A percentile compares a stretch with the other conserved stretches of the same genome.
phyloP scores from a whole-genome alignment of 768 basidiomycete genomes.

The Phaeotremella fagi region DNA sequence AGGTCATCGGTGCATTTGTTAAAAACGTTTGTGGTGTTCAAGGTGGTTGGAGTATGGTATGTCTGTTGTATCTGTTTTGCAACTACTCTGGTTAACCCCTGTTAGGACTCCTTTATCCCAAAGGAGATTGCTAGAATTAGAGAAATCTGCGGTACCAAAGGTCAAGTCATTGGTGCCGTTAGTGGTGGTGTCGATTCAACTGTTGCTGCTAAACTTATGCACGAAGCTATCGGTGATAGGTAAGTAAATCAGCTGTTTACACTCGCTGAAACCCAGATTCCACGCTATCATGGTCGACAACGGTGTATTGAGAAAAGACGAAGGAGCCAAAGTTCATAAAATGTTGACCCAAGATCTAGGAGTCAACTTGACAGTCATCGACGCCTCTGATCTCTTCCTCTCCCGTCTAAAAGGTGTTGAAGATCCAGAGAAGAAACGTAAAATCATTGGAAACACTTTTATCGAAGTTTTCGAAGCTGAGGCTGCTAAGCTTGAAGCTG shows the following conservation, averaged over 20 bases:
- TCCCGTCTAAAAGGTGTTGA: constrained; percentile 81
- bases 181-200: constrained; percentile 97
- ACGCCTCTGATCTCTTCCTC: constrained; percentile 91
- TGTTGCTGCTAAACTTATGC: constrained; percentile 98
- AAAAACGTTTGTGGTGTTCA: constrained; percentile 75
- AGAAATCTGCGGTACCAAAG: constrained; percentile 86
- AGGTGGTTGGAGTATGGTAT: constrained; percentile 89
- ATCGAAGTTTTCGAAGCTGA: constrained; percentile 97
- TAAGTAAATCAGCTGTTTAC: constrained; percentile 48
- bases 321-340: constrained; percentile 80
- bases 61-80: neutral
- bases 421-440: constrained; percentile 94
- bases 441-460: constrained; percentile 98
- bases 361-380: constrained; percentile 91
- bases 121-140: constrained; percentile 92
- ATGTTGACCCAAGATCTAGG: constrained; percentile 92
- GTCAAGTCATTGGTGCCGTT: constrained; percentile 96
- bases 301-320: constrained; percentile 87
- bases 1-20: constrained; percentile 81
- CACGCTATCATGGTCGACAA: constrained; percentile 99
- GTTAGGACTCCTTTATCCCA: constrained; percentile 90
- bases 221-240: constrained; percentile 98
- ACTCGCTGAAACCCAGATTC: constrained; percentile 58
- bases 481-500: constrained; percentile 78
- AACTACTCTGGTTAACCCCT: neutral